Evolutionary conservation across 2,329 filamentous ascomycete genomes (phyloP).

Genomic region (Colletotrichum simmondsii): DNA sequence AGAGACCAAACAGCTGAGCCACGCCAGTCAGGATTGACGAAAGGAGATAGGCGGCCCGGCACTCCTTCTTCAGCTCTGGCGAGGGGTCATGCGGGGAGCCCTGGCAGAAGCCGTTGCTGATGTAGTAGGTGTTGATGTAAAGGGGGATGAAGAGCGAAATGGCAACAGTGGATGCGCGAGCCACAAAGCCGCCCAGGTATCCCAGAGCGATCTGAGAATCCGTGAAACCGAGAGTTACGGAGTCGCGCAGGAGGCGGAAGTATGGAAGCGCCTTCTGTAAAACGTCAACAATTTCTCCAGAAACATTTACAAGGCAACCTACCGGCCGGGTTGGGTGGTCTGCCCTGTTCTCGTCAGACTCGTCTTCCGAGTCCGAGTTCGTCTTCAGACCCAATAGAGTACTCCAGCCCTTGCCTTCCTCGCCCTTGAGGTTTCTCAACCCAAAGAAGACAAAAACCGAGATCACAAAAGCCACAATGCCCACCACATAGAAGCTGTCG

Average conservation of each 20-base stretch:
- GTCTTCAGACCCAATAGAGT: slow-evolving; percentile 59
- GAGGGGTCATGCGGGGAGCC: slow-evolving; percentile 71
- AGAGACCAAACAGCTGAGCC: slow-evolving; percentile 85
- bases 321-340: slow-evolving; percentile 41
- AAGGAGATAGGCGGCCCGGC: slow-evolving; percentile 86
- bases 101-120: slow-evolving; percentile 81
- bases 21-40: slow-evolving; percentile 89
- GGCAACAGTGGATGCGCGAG: slow-evolving; percentile 91
- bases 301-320: slow-evolving; percentile 30
- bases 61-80: slow-evolving; percentile 85
- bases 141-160: slow-evolving; percentile 96
- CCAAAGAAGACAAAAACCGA: slow-evolving; percentile 83
- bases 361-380: slow-evolving; percentile 10
- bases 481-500: slow-evolving; percentile 90
- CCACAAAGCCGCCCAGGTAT: slow-evolving; percentile 94
- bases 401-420: slow-evolving; percentile 80
- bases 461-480: slow-evolving; percentile 75
- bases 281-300: not conserved
- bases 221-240: slow-evolving; percentile 76
- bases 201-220: slow-evolving; percentile 85
- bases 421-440: slow-evolving; percentile 74
- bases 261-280: slow-evolving; percentile 61
- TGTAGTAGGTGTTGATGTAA: slow-evolving; percentile 92
- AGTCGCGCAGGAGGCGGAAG: slow-evolving; percentile 68
- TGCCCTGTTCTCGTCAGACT: slow-evolving; percentile 32